Evolutionary conservation across 441 rosid genomes (phyloP).

Genomic region (Bruguiera hainesii): DNA sequence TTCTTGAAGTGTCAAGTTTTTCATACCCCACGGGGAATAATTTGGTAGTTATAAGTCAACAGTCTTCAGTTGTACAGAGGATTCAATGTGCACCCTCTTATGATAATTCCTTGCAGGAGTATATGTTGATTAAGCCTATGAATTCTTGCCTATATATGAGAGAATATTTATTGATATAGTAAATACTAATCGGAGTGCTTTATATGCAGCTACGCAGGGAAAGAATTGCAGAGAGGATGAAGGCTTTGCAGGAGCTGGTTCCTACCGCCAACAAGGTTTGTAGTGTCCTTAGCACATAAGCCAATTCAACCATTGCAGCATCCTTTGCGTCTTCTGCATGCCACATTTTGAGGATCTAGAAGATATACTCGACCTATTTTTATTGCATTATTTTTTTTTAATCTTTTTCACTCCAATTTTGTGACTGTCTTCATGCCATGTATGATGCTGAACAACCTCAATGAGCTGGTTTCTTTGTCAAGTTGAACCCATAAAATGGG

Average conservation of each 20-base stretch:
- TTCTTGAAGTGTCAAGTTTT: too few species aligned
- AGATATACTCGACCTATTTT: background rate
- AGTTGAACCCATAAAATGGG: background rate
- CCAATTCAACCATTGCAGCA: background rate
- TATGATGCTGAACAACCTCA: background rate
- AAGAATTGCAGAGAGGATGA: constrained; percentile 92
- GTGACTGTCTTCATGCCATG: background rate
- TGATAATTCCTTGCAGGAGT: too few species aligned
- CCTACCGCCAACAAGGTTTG: constrained; percentile 93
- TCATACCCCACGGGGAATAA: too few species aligned
- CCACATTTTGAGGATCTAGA: background rate
- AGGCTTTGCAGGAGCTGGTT: constrained; percentile 94
- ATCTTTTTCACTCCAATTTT: background rate
- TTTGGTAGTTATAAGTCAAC: too few species aligned
- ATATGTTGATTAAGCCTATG: background rate
- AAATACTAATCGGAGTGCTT: too few species aligned
- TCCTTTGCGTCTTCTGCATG: background rate
- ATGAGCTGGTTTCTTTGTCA: background rate
- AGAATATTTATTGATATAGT: background rate
- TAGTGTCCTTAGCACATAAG: constrained; percentile 6
- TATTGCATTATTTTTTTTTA: background rate
- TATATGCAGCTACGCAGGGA: constrained; percentile 76
- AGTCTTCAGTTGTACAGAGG: too few species aligned
- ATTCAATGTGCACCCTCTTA: too few species aligned
- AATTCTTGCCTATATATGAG: constrained; percentile 8